Evolutionary conservation across 495 filamentous ascomycete species (phyloP).

Genomic region (Clavariopsis aquatica): DNA sequence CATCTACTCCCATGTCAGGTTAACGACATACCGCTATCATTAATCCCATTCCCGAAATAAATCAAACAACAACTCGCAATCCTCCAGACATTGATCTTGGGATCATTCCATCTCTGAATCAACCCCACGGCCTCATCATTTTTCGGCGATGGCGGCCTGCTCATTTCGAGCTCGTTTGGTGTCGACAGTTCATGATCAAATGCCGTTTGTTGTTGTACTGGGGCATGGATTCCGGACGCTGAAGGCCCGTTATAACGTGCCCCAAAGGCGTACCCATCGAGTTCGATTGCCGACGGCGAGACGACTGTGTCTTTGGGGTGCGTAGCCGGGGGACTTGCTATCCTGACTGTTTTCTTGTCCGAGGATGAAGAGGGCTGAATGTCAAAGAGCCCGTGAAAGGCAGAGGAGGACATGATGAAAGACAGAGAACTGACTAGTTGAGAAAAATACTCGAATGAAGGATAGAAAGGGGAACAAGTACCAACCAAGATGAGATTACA

Average conservation of each 20-base stretch:
- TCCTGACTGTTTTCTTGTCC: neutral
- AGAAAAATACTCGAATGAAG: conserved; percentile 10
- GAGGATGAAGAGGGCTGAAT: conserved; percentile 20
- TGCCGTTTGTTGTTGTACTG: neutral
- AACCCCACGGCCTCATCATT: conserved; percentile 46
- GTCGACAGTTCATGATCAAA: conserved; percentile 35
- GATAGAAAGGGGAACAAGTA: conserved; percentile 3
- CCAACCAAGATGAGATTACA: neutral
- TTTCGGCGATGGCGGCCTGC: conserved; percentile 49
- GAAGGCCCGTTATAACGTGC: conserved; percentile 25
- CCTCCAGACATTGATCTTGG: conserved; percentile 54
- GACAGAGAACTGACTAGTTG: neutral
- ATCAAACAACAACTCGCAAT: conserved; percentile 50
- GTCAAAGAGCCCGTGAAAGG: conserved; percentile 31
- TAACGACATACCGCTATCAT: conserved; percentile 48
- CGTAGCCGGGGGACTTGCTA: conserved; percentile 23
- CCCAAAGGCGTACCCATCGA: conserved; percentile 20
- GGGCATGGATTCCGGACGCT: neutral
- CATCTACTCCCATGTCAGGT: conserved; percentile 36
- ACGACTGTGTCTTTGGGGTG: conserved; percentile 16
- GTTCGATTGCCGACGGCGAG: conserved; percentile 24
- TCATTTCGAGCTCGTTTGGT: conserved; percentile 59
- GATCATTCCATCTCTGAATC: conserved; percentile 55
- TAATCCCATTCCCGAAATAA: conserved; percentile 49
- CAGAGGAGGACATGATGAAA: conserved; percentile 21